Evolutionary conservation across 2,329 filamentous ascomycete species (phyloP).

Genomic region (Beauveria pseudobassiana): DNA sequence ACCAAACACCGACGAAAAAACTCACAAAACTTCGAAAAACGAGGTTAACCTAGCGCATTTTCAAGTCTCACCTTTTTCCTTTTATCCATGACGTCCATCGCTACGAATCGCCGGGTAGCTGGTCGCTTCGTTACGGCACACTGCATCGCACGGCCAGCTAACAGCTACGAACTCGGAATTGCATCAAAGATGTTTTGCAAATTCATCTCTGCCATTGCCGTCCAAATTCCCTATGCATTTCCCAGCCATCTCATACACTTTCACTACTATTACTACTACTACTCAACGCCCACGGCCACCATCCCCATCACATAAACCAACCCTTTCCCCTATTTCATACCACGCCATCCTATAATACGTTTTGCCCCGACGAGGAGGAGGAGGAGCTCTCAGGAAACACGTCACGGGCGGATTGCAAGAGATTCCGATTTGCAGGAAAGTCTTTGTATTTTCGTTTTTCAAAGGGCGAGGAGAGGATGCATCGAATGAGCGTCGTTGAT

Average conservation of each 20-base stretch:
- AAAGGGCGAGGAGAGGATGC: background rate
- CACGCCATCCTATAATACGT: constrained; percentile 9
- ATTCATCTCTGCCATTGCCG: background rate
- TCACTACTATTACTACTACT: background rate
- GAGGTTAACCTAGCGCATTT: background rate
- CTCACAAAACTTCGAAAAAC: background rate
- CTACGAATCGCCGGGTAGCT: background rate
- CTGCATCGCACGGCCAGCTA: background rate
- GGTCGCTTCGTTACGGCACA: background rate
- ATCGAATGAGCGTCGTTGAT: constrained; percentile 3
- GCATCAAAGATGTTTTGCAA: background rate
- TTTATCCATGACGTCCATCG: background rate
- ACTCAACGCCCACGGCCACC: background rate
- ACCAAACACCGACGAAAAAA: background rate
- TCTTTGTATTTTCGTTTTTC: background rate
- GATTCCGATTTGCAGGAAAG: background rate
- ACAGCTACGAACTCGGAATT: background rate
- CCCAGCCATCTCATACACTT: background rate
- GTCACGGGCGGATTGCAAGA: background rate
- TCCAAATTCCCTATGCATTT: background rate
- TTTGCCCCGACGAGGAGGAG: constrained; percentile 1
- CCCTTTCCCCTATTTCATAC: constrained; percentile 1
- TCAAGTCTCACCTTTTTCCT: background rate
- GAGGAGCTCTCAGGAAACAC: background rate
- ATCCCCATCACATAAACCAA: background rate